Conservation (phyloP, 192 early-diverging fungal species). For the Mortierella hygrophila region DNA sequence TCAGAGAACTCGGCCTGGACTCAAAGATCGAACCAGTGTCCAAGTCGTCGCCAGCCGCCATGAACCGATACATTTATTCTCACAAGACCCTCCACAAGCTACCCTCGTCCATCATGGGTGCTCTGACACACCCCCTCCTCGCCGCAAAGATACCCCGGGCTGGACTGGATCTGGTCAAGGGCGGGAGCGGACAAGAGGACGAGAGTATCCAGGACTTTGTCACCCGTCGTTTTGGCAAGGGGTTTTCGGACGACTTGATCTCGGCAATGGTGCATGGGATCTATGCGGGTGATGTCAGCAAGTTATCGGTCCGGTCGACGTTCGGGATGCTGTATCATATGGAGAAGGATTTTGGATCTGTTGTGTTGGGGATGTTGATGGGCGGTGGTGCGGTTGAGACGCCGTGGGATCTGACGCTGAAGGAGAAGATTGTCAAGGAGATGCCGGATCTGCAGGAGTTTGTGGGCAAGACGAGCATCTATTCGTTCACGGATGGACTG, state of each 20-base stretch:
- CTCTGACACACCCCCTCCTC: constrained; percentile 41
- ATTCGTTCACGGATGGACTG: constrained; percentile 86
- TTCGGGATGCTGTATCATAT: constrained; percentile 79
- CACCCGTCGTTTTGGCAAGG: constrained; percentile 77
- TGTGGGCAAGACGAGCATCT: constrained; percentile 78
- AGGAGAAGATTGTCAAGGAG: constrained; percentile 26
- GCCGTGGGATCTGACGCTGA: constrained; percentile 46
- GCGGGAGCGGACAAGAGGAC: constrained; percentile 59
- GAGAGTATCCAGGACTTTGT: constrained; percentile 92
- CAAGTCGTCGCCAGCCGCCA: constrained; percentile 77
- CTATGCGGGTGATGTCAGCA: constrained; percentile 88
- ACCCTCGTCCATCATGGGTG: constrained; percentile 47
- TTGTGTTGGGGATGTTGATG: constrained; percentile 63
- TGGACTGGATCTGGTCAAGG: constrained; percentile 66
- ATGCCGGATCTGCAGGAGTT: constrained; percentile 69
- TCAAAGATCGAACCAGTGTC: constrained; percentile 68
- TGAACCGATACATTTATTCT: constrained; percentile 88
- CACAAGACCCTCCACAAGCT: constrained; percentile 77
- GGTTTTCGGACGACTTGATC: constrained; percentile 84
- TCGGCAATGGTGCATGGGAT: constrained; percentile 94
- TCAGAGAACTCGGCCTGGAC: constrained; percentile 74
- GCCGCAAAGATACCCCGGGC: constrained; percentile 69
- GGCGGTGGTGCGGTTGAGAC: constrained; percentile 55
- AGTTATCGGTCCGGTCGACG: constrained; percentile 82
- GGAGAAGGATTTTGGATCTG: constrained; percentile 70